Base-by-base conservation (phyloP, 2,329 filamentous ascomycete species). In the Colletotrichum sp. region DNA sequence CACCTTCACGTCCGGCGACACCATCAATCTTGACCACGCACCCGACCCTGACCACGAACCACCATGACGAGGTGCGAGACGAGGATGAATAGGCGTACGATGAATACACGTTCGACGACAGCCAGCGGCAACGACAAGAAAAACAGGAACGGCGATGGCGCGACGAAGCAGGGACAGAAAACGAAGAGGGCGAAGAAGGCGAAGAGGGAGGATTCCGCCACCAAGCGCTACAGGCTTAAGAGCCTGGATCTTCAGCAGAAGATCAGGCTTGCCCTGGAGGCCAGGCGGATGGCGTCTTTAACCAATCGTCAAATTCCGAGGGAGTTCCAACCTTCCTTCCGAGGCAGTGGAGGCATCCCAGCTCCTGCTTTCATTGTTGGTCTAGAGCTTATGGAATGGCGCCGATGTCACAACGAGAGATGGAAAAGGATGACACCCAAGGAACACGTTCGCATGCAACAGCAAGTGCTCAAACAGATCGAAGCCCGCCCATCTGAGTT, bases 251-350 rank as follows among this genome's bases (percentile, higher is more conserved):
- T 22, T 5, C 10, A 22, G 43, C 43, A 52, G 43, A 52, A 52
- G 12, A 22, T 52, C 43, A 13, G 10, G n/a, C n/a, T 52, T 52
- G 43, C 43, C 5, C 2, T 52, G 43, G 12, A 52, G n/a, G n/a
- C 43, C 43, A 52, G 12, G n/a, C 10, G n/a, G 0, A 13, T 8
- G 10, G 43, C n/a, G 10, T 22, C 43, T 52, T 52, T 5, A 3
- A 48, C 43, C 43, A n/a, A 48, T 22, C n/a, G 0, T 13, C 43
- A 1, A 52, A 18, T 22, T 4, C 43, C 10, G 0, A 13, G 12
- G n/a, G 12, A 52, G n/a, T 52, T 52, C 10, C 18, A 52, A 3
- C 43, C 43, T 52, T 52, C n/a, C n/a, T 52, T 52, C 43, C 43
- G 43, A 0, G 43, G 43, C n/a, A 4, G 6, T 22, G n/a, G 43